Evolutionary conservation across 106 monocot species (phyloP), one percentile per base, ranked within the genome.

Genomic region (Phalaenopsis aphrodite): DNA sequence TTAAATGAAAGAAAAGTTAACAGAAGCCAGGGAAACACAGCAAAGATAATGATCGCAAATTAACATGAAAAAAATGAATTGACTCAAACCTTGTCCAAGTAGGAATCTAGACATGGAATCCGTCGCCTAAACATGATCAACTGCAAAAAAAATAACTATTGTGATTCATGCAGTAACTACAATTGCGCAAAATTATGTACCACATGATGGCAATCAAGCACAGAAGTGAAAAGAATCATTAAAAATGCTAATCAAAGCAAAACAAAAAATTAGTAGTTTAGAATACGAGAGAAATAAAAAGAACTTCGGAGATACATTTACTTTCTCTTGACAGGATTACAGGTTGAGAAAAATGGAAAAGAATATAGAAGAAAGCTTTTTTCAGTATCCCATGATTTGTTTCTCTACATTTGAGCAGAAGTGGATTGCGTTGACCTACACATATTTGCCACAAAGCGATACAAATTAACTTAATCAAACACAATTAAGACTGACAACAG

Each of bases 101-200:
- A 99, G 41, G 94, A 93, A 75, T 99, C 98, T 57, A 99, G 83
- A 75, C 98, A 99, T 77, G 98, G 98, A 83, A 99, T 91, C 38
- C 98, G 88, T 77, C 98, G 56, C 74, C 85, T 91, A 75, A 95
- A 99, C 98, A 99, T 99, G 65, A 93, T 90, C 72, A 99, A 79
- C 98, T 99, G 98, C 75, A 85, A 21, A 78, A 52, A 52, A 74
- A 45, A 74, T 42, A 74, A 45, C 43, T 42, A 38, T 69, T 37
- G 69, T 15, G 69, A 69, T 45, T 43, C 18, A 4, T 45, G n/a
- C 45, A 19, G 74, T 19, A 74, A 43, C 21, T 72, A 41, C 0
- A 41, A 38, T 72, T 72, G 41, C 37, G 10, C 19, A 45, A 45
- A 45, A 12, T 42, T 43, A 19, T 8, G 11, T 18, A 43, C 74